phyloP scores from a whole-genome alignment of 257 asterid genomes.

The Capsicum rhomboideum region DNA sequence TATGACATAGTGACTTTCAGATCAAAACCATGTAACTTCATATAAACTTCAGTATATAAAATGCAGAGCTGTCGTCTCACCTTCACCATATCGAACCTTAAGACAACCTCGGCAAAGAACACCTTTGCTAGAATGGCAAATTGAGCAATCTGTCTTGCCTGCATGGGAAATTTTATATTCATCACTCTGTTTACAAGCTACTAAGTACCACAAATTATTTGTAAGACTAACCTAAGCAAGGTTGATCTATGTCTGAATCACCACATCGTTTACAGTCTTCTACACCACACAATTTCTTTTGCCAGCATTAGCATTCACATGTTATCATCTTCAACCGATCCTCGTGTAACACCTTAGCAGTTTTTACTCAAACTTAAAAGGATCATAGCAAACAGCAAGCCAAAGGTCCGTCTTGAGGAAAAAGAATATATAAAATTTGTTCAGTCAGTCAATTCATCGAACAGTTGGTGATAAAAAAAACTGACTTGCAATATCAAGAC shows the following conservation, averaged over 20 bases:
- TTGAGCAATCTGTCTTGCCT: conserved; percentile 89
- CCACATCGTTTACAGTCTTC: conserved; percentile 81
- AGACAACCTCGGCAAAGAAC: conserved; percentile 81
- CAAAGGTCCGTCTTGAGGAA: background rate
- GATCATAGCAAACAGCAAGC: background rate
- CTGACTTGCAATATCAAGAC: background rate
- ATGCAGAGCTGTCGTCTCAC: conserved; percentile 23
- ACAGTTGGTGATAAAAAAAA: background rate
- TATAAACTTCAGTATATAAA: background rate
- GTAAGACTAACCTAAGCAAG: conserved; percentile 54
- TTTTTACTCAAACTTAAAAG: background rate
- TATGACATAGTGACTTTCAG: background rate
- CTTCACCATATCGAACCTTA: conserved; percentile 80
- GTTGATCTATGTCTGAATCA: conserved; percentile 49
- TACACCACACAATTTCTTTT: conserved; percentile 84
- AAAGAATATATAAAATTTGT: background rate
- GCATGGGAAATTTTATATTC: conserved; percentile 3
- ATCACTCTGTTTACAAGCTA: conserved; percentile 29
- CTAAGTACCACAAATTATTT: background rate
- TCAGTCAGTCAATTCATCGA: background rate
- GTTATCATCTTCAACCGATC: background rate
- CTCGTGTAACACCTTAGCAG: background rate
- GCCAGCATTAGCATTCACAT: conserved; percentile 31
- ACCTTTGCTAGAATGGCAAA: conserved; percentile 68
- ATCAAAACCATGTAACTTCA: background rate